A percentile compares a stretch with the other conserved stretches of the same genome.
phyloP scores from a whole-genome alignment of 73 alveolate genomes.

The Uronychia binucleata region DNA sequence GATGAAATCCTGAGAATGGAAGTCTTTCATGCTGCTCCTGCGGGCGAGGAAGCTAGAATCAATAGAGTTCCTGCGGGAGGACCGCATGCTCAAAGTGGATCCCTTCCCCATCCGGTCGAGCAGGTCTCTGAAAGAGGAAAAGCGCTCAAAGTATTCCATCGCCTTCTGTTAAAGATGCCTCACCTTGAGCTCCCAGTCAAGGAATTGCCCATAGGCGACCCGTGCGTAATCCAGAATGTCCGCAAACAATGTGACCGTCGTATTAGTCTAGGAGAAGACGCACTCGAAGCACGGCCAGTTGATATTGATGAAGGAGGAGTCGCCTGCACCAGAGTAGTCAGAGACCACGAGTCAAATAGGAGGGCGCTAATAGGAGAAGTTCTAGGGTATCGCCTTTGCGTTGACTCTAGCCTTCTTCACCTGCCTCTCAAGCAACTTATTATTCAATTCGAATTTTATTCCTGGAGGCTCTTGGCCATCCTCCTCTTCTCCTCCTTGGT shows the following conservation, averaged over 20 bases:
- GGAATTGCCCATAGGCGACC: neutral
- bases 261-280: neutral
- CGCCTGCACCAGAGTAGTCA: neutral
- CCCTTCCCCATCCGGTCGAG: neutral
- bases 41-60: neutral
- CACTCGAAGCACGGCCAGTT: neutral
- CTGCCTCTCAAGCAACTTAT: neutral
- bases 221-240: neutral
- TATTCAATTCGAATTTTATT: neutral
- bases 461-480: neutral
- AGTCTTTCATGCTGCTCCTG: neutral
- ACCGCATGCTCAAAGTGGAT: neutral
- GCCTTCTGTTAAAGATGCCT: neutral
- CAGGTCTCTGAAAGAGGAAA: neutral
- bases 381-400: neutral
- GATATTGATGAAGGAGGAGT: neutral
- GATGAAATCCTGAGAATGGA: neutral
- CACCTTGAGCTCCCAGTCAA: neutral
- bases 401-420: neutral
- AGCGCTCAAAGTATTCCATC: neutral
- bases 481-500: too few relatives aligned
- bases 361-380: neutral
- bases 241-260: neutral
- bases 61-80: neutral
- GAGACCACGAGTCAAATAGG: neutral